These are phyloP conservation scores for Hypomontagnella monticulosa DNA, from an alignment of 495 filamentous ascomycete genomes.

Conservation along the genomic window DNA sequence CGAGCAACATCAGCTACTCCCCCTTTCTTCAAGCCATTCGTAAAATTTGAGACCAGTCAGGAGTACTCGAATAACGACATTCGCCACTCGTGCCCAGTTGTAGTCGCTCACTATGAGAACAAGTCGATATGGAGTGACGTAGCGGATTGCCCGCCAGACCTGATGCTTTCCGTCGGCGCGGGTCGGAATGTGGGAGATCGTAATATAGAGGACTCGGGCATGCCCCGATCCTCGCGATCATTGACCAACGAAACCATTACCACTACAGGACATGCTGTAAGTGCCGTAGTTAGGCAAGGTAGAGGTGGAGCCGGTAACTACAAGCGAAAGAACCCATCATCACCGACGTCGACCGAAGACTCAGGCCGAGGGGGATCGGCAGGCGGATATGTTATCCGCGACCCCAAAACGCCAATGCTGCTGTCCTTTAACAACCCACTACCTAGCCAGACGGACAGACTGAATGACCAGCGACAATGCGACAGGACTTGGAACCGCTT, in stretches of 20 bases:
- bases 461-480: conserved; percentile 45
- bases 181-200: conserved; percentile 42
- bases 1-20: conserved; percentile 62
- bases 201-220: conserved; percentile 25
- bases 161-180: conserved; percentile 61
- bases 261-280: conserved; percentile 7
- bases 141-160: conserved; percentile 50
- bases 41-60: conserved; percentile 47
- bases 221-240: conserved; percentile 27
- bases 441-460: conserved; percentile 35
- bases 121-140: conserved; percentile 59
- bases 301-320: conserved; percentile 43
- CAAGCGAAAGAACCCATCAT: conserved; percentile 35
- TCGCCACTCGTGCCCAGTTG: conserved; percentile 59
- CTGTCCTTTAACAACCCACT: conserved; percentile 44
- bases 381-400: conserved; percentile 41
- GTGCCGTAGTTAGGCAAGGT: conserved; percentile 42
- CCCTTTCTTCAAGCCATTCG: conserved; percentile 58
- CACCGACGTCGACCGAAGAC: conserved; percentile 7
- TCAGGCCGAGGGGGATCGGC: conserved; percentile 6
- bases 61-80: conserved; percentile 58
- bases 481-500: conserved; percentile 47
- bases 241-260: conserved; percentile 39
- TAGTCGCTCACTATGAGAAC: conserved; percentile 57
- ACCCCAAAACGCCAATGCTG: conserved; percentile 41